phyloP scores from a whole-genome alignment of 2,329 filamentous ascomycete genomes.

The Colletotrichum zoysiae region DNA sequence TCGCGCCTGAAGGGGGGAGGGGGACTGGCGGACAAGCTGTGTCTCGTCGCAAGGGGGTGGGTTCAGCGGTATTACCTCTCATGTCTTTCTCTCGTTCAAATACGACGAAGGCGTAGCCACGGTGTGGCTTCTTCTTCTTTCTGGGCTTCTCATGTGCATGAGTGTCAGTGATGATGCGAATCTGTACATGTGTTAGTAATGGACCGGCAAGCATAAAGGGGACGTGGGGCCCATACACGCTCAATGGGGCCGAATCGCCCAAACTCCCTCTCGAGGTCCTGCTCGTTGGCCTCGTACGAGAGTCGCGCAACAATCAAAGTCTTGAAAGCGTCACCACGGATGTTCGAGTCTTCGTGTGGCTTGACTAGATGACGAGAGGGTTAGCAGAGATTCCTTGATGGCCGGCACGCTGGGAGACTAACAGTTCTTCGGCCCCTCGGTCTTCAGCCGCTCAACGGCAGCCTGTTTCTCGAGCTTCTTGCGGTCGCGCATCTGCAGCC shows the following conservation, averaged over 20 bases:
- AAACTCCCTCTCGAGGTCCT: slow-evolving; percentile 94
- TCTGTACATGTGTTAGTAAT: slow-evolving; percentile 63
- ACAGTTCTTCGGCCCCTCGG: slow-evolving; percentile 71
- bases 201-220: slow-evolving; percentile 12
- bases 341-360: slow-evolving; percentile 85
- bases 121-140: slow-evolving; percentile 84
- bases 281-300: slow-evolving; percentile 88
- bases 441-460: slow-evolving; percentile 71
- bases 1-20: slow-evolving; percentile 52
- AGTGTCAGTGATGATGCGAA: slow-evolving; percentile 86
- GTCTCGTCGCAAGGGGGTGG: slow-evolving; percentile 32
- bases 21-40: slow-evolving; percentile 40
- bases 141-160: slow-evolving; percentile 76
- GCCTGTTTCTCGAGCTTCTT: slow-evolving; percentile 84
- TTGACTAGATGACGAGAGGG: slow-evolving; percentile 68
- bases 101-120: slow-evolving; percentile 96
- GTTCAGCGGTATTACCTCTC: slow-evolving; percentile 81
- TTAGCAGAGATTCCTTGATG: slow-evolving; percentile 42
- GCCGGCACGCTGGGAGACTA: neutral
- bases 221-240: slow-evolving; percentile 69
- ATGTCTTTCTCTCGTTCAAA: slow-evolving; percentile 98
- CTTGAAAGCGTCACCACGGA: slow-evolving; percentile 93
- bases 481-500: slow-evolving; percentile 88
- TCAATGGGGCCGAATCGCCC: slow-evolving; percentile 94
- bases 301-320: slow-evolving; percentile 93